Percentiles rank a stretch among this genome's conserved stretches.
These are phyloP conservation scores for Amanita polypyramis DNA, from an alignment of 768 basidiomycete species.

Conservation along the genomic window DNA sequence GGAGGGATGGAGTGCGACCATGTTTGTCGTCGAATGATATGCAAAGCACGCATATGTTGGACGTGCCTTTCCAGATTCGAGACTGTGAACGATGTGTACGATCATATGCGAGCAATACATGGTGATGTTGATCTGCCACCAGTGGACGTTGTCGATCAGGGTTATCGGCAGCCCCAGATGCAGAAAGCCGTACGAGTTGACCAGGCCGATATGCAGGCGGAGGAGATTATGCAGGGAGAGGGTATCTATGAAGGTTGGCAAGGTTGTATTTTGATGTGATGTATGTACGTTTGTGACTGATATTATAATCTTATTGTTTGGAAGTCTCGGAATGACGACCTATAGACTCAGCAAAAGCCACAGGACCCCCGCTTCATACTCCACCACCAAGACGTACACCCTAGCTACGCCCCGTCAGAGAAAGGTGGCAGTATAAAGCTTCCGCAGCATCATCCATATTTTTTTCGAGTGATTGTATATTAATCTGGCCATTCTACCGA, in stretches of 20 bases:
- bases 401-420: too few relatives aligned
- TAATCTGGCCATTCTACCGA: too few relatives aligned
- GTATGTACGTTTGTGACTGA: neutral
- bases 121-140: slow-evolving; percentile 10
- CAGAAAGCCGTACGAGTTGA: neutral
- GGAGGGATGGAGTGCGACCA: slow-evolving; percentile 49
- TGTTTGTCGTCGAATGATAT: slow-evolving; percentile 33
- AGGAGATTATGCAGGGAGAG: neutral
- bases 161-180: neutral
- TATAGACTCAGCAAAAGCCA: too few relatives aligned
- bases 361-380: too few relatives aligned
- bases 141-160: neutral
- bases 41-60: slow-evolving; percentile 50
- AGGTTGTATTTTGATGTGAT: neutral
- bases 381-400: too few relatives aligned
- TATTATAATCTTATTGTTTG: too few relatives aligned
- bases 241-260: neutral
- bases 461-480: too few relatives aligned
- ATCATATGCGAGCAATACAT: slow-evolving; percentile 27
- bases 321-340: too few relatives aligned
- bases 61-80: slow-evolving; percentile 34
- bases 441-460: too few relatives aligned
- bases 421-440: too few relatives aligned
- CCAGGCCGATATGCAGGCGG: neutral
- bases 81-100: slow-evolving; percentile 13